Base-by-base conservation (phyloP, 768 basidiomycete genomes). In the Leccinum pellstonianum region DNA sequence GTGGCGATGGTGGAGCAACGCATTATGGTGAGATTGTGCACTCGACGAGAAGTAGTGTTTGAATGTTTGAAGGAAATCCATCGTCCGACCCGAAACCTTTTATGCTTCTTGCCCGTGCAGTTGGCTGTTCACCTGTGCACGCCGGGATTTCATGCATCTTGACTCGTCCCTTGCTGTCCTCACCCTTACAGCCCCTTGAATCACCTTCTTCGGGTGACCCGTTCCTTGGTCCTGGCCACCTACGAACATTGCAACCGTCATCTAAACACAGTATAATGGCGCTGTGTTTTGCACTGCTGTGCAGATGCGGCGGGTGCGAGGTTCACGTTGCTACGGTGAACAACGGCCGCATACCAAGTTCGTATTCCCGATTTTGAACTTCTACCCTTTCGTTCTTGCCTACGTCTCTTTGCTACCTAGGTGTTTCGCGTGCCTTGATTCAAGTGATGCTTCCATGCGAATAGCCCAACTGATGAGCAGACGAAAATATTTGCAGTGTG, bases 1-100 rank as follows among this genome's bases (percentile, higher is more conserved):
- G 48, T 47, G 29, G 62, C 21, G 25, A 46, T 19, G 19, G 12
- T 25, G 19, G 63, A 59, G 56, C 19, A 57, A 29, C 59, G 65
- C 68, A 69, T 69, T 54, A 52, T 12, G 56, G 59, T 62, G 55
- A 61, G 64, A 31, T 52, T 37, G 29, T 31, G 52, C 27, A 51
- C 25, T 58, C 50, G 14, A 53, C 49, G 48, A 25, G 38, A 25
- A 46, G 41, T 15, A 27, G 31, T 57, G 21, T 46, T 46, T 19
- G 43, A 46, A 55, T 23, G 58, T 47, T 33, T 17, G 56, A 55
- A 57, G 38, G 46, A 54, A 52, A 31, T 33, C 25, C 25, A 57
- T 27, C 19, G n/a, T 51, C 38, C 1, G 14, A 7, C 46, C 46
- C 23, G 23, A 19, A 11, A 7, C 54, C 49, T 68, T 67, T 64